These are phyloP conservation scores for Apiotrichum mycotoxinovorans DNA, from an alignment of 1,284 basidiomycete genomes.

Conservation along the genomic window DNA sequence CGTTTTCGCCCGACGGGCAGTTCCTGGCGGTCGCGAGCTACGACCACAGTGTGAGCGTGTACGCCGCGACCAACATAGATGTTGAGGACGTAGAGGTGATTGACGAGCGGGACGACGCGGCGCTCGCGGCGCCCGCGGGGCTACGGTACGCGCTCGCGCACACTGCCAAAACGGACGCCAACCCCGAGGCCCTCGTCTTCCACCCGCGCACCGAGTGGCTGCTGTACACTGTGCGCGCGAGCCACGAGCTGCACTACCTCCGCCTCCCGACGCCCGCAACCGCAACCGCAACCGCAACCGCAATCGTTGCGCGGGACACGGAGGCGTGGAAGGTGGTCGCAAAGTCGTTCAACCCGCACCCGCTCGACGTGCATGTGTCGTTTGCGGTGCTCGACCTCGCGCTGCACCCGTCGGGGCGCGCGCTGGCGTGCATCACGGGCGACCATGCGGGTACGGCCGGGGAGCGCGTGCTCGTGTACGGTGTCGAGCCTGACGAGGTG, in stretches of 20 bases:
- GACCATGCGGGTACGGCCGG: conserved; percentile 44
- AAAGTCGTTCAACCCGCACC: conserved; percentile 48
- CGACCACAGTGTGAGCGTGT: conserved; percentile 44
- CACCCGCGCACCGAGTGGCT: conserved; percentile 31
- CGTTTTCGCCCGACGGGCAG: conserved; percentile 39
- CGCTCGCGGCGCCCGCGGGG: conserved; percentile 37
- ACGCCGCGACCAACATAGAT: conserved; percentile 22
- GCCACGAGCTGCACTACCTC: conserved; percentile 39
- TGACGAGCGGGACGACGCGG: conserved; percentile 37
- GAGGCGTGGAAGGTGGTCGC: conserved; percentile 20
- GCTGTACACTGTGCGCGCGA: conserved; percentile 39
- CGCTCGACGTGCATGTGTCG: conserved; percentile 46
- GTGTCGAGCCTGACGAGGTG: conserved; percentile 33
- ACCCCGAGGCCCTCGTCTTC: conserved; percentile 48
- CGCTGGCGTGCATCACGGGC: conserved; percentile 49
- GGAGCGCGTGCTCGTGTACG: conserved; percentile 26
- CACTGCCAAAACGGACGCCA: conserved; percentile 34
- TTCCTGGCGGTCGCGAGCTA: conserved; percentile 48
- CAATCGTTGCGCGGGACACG: background rate
- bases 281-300: background rate
- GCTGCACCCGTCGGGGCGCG: conserved; percentile 41
- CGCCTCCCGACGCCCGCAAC: conserved; percentile 12
- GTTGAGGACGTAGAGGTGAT: conserved; percentile 28
- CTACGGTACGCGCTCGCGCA: conserved; percentile 33
- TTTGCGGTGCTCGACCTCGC: conserved; percentile 63